Evolutionary conservation across 306 rosid genomes (phyloP), one percentile per base, ranked within the genome.

Genomic region (Aeschynomene evenia): DNA sequence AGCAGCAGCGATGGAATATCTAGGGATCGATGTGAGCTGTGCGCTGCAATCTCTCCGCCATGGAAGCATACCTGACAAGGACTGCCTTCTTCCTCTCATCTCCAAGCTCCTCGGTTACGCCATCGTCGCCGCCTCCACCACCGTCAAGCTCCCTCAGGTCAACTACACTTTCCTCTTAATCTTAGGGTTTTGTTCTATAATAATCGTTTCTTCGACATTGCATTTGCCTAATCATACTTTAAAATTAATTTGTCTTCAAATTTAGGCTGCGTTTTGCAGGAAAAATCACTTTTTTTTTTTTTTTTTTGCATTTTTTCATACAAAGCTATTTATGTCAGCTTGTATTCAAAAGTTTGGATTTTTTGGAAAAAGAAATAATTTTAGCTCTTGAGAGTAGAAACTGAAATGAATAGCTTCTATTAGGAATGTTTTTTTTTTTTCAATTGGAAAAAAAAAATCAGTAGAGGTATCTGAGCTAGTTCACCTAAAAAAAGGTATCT

Each of bases 71-170:
- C 99, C 99, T 0, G 84, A 84, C 43, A 95, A 95, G 58, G 91
- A 91, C 31, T 95, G 99, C 61, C 71, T 95, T 79, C 95, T 95
- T 2, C 97, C 97, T 55, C 89, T 95, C 68, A 84, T 95, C 81
- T 95, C 99, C 59, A 95, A 86, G 82, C 88, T 95, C 67, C 95
- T 95, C 71, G 97, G 99, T 60, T 95, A 95, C 73, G 89, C 85
- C 86, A 91, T 95, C 80, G 92, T 95, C 68, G 99, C 99, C 60
- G 96, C 99, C 14, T 95, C 98, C 74, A 95, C 97, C 81, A 90
- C 97, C 75, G 99, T 95, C 82, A 91, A 95, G 79, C 88, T 95
- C 75, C 99, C 99, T 22, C 99, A 95, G 96, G 98, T 15, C 81
- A 79, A 9, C 11, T 11, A 2, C 3, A 5, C 0, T 12, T 24